phyloP scores from a whole-genome alignment of 306 rosid species.

The Hippophae gyantsensis region DNA sequence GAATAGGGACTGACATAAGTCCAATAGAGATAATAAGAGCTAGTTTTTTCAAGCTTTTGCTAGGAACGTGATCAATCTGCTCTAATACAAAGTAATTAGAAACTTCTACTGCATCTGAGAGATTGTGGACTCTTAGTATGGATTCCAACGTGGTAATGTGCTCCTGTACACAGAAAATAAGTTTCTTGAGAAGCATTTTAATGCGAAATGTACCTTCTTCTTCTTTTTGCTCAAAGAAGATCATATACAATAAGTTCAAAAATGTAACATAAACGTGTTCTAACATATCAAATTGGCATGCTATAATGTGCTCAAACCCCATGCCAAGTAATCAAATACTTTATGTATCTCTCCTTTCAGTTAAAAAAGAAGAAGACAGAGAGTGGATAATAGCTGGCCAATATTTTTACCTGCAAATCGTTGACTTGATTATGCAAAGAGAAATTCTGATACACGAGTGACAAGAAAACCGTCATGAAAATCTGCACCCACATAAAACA shows the following conservation, averaged over 20 bases:
- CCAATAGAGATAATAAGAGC: constrained; percentile 47
- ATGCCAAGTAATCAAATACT: too few species aligned
- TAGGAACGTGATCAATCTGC: constrained; percentile 22
- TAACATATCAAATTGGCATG: too few species aligned
- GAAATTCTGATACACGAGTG: constrained; percentile 43
- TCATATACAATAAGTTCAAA: background rate
- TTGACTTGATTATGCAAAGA: constrained; percentile 44
- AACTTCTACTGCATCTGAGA: constrained; percentile 24
- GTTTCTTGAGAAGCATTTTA: constrained; percentile 1
- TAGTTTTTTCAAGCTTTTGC: constrained; percentile 37
- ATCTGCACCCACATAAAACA: constrained; percentile 29
- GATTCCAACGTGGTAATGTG: constrained; percentile 38
- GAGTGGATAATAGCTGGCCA: background rate
- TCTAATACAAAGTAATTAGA: constrained; percentile 16
- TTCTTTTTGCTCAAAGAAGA: background rate
- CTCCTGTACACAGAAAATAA: constrained; percentile 32
- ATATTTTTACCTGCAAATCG: constrained; percentile 41
- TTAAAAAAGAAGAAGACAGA: background rate
- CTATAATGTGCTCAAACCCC: too few species aligned
- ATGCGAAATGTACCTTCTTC: background rate
- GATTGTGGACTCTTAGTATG: constrained; percentile 28
- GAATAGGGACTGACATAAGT: constrained; percentile 41
- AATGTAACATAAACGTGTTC: too few species aligned
- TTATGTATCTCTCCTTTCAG: too few species aligned
- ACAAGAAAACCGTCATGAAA: constrained; percentile 33